Percentiles rank a stretch among this genome's conserved stretches.
Conservation (phyloP, 2,329 filamentous ascomycete genomes). For the Coccinonectria pachysandricola region DNA sequence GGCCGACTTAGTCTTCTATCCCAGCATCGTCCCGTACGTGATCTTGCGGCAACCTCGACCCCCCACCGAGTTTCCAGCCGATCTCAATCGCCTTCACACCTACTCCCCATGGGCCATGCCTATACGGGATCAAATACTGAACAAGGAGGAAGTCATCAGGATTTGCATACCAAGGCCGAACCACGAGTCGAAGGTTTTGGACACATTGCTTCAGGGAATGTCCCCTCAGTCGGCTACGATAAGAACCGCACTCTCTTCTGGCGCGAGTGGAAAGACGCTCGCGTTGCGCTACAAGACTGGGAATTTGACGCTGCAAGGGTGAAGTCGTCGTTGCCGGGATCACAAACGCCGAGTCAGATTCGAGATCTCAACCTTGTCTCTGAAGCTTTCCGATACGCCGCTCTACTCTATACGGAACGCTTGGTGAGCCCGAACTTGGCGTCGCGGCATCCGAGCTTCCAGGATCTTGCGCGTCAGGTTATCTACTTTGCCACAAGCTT, state of each 20-base stretch:
- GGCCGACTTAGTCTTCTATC: constrained; percentile 77
- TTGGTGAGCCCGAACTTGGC: constrained; percentile 67
- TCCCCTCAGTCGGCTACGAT: constrained; percentile 36
- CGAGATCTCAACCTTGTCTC: constrained; percentile 73
- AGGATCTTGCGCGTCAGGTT: constrained; percentile 71
- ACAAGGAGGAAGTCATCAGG: too few relatives aligned
- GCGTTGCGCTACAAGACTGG: constrained; percentile 69
- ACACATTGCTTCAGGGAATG: background rate
- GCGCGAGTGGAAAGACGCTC: constrained; percentile 76
- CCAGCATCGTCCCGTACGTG: constrained; percentile 51
- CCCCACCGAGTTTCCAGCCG: constrained; percentile 12
- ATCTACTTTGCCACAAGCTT: constrained; percentile 76
- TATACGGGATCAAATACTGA: constrained; percentile 18
- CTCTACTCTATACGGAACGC: constrained; percentile 80
- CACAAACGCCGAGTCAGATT: constrained; percentile 49
- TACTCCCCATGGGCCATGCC: constrained; percentile 31
- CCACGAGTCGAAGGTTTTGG: constrained; percentile 39
- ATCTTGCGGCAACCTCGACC: constrained; percentile 10
- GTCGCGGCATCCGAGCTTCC: constrained; percentile 66
- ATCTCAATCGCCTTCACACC: constrained; percentile 28
- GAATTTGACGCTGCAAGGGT: constrained; percentile 54
- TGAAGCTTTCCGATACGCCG: constrained; percentile 82
- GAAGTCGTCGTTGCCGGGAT: constrained; percentile 37
- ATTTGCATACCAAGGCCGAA: too few relatives aligned
- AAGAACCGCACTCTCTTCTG: constrained; percentile 62